Percentiles rank a stretch among this genome's conserved stretches.
phyloP scores from a whole-genome alignment of 1,139 yeast species.

The Lodderomyces metapsilosis region DNA sequence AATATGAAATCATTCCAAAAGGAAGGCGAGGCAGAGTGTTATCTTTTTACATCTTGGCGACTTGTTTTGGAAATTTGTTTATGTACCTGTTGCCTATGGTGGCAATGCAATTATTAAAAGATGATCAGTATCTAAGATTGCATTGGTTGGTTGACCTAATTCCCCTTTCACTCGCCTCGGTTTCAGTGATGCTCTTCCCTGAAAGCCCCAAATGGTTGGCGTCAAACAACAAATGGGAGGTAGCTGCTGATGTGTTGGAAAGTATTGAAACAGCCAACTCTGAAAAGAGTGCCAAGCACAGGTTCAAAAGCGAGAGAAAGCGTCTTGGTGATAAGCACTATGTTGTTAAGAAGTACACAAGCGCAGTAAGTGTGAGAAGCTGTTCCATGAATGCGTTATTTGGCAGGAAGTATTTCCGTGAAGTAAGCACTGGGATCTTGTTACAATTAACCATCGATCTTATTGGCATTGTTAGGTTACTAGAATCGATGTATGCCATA shows the following conservation, averaged over 20 bases:
- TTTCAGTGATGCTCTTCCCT: constrained; percentile 22
- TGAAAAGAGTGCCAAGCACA: constrained; percentile 3
- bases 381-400: constrained; percentile 23
- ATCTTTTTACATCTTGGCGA: constrained; percentile 12
- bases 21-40: constrained; percentile 20
- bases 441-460: constrained; percentile 28
- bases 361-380: constrained; percentile 20
- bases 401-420: constrained; percentile 20
- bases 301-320: constrained; percentile 10
- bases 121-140: constrained; percentile 12
- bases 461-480: constrained; percentile 22
- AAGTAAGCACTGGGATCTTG: constrained; percentile 23
- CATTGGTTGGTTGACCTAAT: constrained; percentile 26
- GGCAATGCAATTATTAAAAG: background rate
- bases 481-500: constrained; percentile 25
- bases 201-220: constrained; percentile 41
- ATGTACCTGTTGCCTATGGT: constrained; percentile 19
- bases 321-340: constrained; percentile 21
- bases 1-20: constrained; percentile 28
- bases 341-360: constrained; percentile 27
- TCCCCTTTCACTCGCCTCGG: constrained; percentile 22
- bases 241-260: constrained; percentile 28
- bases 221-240: constrained; percentile 27
- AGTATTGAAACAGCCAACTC: constrained; percentile 13
- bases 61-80: constrained; percentile 22